Percentiles rank a stretch among this genome's conserved stretches.
Evolutionary conservation across 176 grass and related monocot species (phyloP).

Genomic region (Metroxylon sagu): DNA sequence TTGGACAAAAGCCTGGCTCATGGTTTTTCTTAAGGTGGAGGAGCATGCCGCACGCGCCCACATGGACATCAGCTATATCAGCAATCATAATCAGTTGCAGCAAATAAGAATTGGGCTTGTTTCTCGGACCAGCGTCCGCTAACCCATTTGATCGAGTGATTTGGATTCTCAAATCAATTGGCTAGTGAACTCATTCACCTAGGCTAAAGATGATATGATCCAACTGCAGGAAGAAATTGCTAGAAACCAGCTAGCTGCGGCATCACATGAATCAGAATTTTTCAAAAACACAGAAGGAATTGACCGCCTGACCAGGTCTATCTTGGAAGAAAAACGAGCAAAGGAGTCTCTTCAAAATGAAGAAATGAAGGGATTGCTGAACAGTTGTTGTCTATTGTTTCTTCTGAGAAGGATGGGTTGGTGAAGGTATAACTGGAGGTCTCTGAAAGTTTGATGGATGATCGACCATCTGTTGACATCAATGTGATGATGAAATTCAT

Average conservation of each 20-base stretch:
- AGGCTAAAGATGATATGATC: conserved; percentile 43
- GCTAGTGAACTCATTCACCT: conserved; percentile 45
- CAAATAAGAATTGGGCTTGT: too few species aligned
- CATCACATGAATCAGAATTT: conserved; percentile 47
- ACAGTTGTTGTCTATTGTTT: conserved; percentile 43
- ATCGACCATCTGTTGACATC: conserved; percentile 26
- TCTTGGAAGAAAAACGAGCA: conserved; percentile 74
- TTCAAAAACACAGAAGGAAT: conserved; percentile 58
- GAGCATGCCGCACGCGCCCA: too few species aligned
- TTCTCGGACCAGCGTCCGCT: too few species aligned
- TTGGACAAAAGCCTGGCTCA: too few species aligned
- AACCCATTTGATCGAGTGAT: conserved; percentile 37
- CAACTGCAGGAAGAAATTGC: conserved; percentile 51
- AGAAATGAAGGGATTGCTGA: conserved; percentile 31
- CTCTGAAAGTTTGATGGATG: conserved; percentile 52
- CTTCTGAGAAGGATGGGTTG: conserved; percentile 50
- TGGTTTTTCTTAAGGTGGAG: too few species aligned
- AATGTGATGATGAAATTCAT: conserved; percentile 37
- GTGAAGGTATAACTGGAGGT: conserved; percentile 49
- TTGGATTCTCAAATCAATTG: conserved; percentile 75
- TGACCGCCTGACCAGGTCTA: conserved; percentile 36
- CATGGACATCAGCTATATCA: too few species aligned
- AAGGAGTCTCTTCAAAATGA: conserved; percentile 70
- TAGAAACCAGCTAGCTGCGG: conserved; percentile 12
- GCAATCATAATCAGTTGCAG: too few species aligned